Evolutionary conservation across 2,329 filamentous ascomycete species (phyloP), one percentile per base, ranked within the genome.

Genomic region (Paraconiothyrium brasiliense): DNA sequence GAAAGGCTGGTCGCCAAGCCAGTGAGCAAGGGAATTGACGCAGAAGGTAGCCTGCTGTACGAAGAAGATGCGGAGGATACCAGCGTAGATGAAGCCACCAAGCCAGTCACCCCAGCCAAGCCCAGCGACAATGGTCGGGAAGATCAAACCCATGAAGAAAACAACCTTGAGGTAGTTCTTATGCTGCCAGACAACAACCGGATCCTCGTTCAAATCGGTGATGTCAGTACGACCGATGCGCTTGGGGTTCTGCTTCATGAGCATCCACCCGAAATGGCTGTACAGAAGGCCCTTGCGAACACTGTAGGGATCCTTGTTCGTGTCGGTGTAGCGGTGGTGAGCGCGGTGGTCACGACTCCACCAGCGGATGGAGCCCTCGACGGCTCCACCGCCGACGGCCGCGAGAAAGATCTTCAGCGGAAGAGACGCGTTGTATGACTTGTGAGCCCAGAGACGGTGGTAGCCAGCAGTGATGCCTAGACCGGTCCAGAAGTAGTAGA

Each of bases 401-500:
- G 82, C 83, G 60, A 84, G 77, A 74, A 82, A 84, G 63, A 84
- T 74, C 72, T 80, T 79, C 58, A 84, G 70, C n/a, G 81, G 81
- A 1, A 76, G 64, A 13, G 68, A 65, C 13, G 82, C 83, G 47
- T 79, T 80, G 74, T 82, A 84, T 1, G 81, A 82, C 64, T 79
- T 81, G 75, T 84, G 83, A 58, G 77, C 76, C 92, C 92, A 96
- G 51, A 95, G 87, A 81, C 92, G 89, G 76, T 95, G 90, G 79
- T 92, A 92, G 24, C 77, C 77, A 22, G 78, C 77, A 8, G 78
- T 79, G 60, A 79, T 80, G 62, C 92, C 92, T 55, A 95, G 84
- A 76, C 92, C 86, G 54, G 92, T 93, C 84, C 90, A 90, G 84
- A 93, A 94, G 81, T 96, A 96, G 82, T 95, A 96, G 64, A 88